Evolutionary conservation across 2,329 filamentous ascomycete genomes (phyloP).

Genomic region (Herpotrichia juniperi): DNA sequence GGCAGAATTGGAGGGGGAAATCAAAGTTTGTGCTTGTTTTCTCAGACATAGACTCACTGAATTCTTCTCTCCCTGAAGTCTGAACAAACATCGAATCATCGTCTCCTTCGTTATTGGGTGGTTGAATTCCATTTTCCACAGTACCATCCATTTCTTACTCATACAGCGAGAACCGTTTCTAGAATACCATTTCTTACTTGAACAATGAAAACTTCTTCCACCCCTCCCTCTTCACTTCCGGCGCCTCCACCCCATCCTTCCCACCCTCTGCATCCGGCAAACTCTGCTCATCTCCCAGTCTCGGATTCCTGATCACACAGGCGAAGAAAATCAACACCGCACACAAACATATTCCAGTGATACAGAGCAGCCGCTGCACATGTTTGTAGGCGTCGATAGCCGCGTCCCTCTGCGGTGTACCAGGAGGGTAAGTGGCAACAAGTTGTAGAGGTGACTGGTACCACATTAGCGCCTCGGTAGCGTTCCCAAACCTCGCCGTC

Average conservation of each 20-base stretch:
- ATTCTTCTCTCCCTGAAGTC: too few relatives aligned
- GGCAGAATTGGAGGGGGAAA: too few relatives aligned
- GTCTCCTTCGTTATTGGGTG: too few relatives aligned
- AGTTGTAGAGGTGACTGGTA: conserved; percentile 52
- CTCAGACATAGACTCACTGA: too few relatives aligned
- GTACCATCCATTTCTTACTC: too few relatives aligned
- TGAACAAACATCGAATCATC: too few relatives aligned
- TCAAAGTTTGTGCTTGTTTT: too few relatives aligned
- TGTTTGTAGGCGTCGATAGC: conserved; percentile 54
- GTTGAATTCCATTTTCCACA: too few relatives aligned
- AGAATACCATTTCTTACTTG: too few relatives aligned
- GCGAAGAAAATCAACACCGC: conserved; percentile 55
- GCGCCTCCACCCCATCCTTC: not conserved
- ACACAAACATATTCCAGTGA: conserved; percentile 57
- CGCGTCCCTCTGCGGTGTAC: conserved; percentile 51
- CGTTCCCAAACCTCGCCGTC: conserved; percentile 43
- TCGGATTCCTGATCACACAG: conserved; percentile 53
- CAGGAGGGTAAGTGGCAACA: conserved; percentile 47
- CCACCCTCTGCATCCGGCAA: conserved; percentile 48
- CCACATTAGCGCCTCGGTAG: conserved; percentile 46
- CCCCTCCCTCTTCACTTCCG: not conserved
- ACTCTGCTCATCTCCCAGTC: conserved; percentile 53
- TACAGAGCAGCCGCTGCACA: conserved; percentile 56
- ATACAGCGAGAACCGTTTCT: too few relatives aligned
- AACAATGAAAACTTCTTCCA: not conserved